These are phyloP conservation scores for Pleurotus salmoneostramineus DNA, from an alignment of 768 basidiomycete genomes.

Conservation along the genomic window DNA sequence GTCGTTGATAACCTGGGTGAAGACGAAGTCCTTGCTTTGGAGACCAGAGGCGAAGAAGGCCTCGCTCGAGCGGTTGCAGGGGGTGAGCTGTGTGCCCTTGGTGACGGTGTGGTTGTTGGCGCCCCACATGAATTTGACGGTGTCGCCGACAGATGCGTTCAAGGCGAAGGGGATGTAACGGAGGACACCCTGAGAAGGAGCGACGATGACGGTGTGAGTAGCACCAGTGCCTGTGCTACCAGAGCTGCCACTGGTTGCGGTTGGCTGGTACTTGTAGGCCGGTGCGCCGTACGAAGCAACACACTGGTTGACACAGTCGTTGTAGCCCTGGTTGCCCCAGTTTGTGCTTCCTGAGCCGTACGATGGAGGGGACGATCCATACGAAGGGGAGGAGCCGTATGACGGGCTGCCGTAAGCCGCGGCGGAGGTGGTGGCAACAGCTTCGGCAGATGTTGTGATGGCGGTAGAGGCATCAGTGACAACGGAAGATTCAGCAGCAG, in stretches of 20 bases:
- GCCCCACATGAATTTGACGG: slow-evolving; percentile 72
- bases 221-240: slow-evolving; percentile 44
- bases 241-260: slow-evolving; percentile 24
- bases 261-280: slow-evolving; percentile 29
- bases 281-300: slow-evolving; percentile 51
- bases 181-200: slow-evolving; percentile 71
- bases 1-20: slow-evolving; percentile 69
- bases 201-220: slow-evolving; percentile 76
- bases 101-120: slow-evolving; percentile 83
- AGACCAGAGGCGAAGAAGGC: slow-evolving; percentile 60
- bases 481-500: slow-evolving; percentile 10
- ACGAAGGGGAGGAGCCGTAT: not conserved
- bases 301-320: slow-evolving; percentile 72
- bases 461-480: slow-evolving; percentile 13
- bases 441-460: slow-evolving; percentile 6
- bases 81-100: slow-evolving; percentile 59
- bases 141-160: slow-evolving; percentile 76
- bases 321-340: slow-evolving; percentile 57
- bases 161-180: slow-evolving; percentile 73
- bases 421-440: slow-evolving; percentile 4
- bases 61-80: slow-evolving; percentile 71
- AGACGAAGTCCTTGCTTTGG: slow-evolving; percentile 61
- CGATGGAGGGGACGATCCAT: slow-evolving; percentile 29
- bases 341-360: slow-evolving; percentile 63
- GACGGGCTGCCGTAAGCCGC: slow-evolving; percentile 15